Conservation (phyloP, 352 stramenopile genomes). For the Phytophthora lateralis region DNA sequence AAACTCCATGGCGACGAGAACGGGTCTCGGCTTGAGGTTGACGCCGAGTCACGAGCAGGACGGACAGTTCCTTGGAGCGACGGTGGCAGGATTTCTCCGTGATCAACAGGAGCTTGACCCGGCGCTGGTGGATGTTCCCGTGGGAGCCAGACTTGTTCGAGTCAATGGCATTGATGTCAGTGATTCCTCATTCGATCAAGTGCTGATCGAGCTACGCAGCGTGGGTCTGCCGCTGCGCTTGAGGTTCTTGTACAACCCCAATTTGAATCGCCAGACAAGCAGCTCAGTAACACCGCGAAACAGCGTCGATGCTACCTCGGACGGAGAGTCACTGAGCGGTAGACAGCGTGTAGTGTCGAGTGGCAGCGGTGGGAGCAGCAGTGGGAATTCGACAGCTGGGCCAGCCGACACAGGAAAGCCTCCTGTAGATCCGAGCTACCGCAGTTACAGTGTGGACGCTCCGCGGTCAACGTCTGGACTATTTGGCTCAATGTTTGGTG, state of each 20-base stretch:
- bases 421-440: constrained; percentile 15
- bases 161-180: constrained; percentile 76
- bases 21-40: constrained; percentile 64
- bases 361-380: constrained; percentile 24
- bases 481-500: constrained; percentile 67
- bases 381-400: constrained; percentile 14
- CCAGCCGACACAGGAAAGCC: constrained; percentile 2
- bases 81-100: constrained; percentile 69
- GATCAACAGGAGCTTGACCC: constrained; percentile 62
- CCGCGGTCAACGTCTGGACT: constrained; percentile 47
- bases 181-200: constrained; percentile 64
- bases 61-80: constrained; percentile 66
- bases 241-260: constrained; percentile 68
- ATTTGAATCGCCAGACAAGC: constrained; percentile 42
- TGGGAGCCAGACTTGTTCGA: constrained; percentile 68
- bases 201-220: constrained; percentile 57
- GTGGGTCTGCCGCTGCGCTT: constrained; percentile 62
- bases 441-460: constrained; percentile 65
- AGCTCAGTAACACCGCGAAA: constrained; percentile 11
- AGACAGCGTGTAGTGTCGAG: constrained; percentile 15
- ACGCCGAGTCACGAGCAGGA: constrained; percentile 67
- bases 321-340: constrained; percentile 16
- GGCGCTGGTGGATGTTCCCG: constrained; percentile 56
- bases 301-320: constrained; percentile 12
- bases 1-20: constrained; percentile 57